Evolutionary conservation across 2,329 filamentous ascomycete species (phyloP).

Genomic region (Monilinia vaccinii-corymbosi): DNA sequence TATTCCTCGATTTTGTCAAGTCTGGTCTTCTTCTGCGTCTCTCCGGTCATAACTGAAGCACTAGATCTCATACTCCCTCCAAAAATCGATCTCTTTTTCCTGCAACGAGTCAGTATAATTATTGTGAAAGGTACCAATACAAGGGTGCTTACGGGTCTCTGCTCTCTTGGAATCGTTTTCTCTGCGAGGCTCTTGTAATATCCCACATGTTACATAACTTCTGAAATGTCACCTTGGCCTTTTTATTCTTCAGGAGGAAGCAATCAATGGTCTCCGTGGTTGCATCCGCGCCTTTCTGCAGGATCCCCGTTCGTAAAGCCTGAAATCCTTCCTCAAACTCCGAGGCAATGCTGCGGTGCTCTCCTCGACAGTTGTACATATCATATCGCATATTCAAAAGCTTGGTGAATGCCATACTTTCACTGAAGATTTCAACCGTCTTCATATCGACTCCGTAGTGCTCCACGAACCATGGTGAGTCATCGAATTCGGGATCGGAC

Average conservation of each 20-base stretch:
- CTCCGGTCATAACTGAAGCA: not conserved
- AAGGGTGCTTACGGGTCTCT: not conserved
- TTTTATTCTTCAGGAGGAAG: not conserved
- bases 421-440: not conserved
- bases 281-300: not conserved
- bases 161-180: not conserved
- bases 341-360: not conserved
- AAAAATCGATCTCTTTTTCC: not conserved
- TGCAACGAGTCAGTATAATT: not conserved
- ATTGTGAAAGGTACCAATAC: not conserved
- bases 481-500: not conserved
- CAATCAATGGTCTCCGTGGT: not conserved
- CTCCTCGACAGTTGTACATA: not conserved
- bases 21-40: not conserved
- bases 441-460: not conserved
- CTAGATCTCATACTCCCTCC: not conserved
- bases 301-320: not conserved
- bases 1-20: not conserved
- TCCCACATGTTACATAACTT: not conserved
- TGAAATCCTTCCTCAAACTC: not conserved
- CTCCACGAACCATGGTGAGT: not conserved
- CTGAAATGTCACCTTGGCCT: not conserved
- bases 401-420: not conserved
- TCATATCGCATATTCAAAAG: constrained; percentile 1
- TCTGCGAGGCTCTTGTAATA: not conserved